Percentiles rank a stretch among this genome's conserved stretches.
These are phyloP conservation scores for Glycyrrhiza uralensis DNA, from an alignment of 306 rosid species.

Conservation along the genomic window DNA sequence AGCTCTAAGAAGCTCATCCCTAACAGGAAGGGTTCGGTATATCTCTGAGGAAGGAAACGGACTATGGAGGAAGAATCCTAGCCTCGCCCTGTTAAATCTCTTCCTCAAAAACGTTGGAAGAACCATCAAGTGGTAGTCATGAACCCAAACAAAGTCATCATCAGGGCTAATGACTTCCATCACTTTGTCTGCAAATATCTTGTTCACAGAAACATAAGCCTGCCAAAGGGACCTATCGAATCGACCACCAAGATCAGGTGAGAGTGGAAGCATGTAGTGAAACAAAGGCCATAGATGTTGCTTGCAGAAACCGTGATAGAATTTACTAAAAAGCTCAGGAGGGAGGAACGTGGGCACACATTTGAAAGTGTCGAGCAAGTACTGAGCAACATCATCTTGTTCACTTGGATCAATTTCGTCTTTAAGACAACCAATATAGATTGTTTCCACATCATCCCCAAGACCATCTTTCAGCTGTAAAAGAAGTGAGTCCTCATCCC, in stretches of 20 bases:
- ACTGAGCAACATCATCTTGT: conserved; percentile 86
- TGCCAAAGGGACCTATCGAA: conserved; percentile 85
- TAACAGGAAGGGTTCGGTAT: conserved; percentile 84
- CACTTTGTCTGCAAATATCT: conserved; percentile 89
- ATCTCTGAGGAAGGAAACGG: conserved; percentile 46
- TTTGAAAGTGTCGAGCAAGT: conserved; percentile 67
- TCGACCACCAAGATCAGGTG: conserved; percentile 84
- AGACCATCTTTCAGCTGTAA: conserved; percentile 89
- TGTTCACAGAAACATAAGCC: conserved; percentile 87
- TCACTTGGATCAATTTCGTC: conserved; percentile 63
- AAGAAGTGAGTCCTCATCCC: conserved; percentile 93
- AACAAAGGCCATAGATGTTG: conserved; percentile 87
- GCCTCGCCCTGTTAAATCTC: conserved; percentile 42
- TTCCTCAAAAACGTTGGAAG: conserved; percentile 84
- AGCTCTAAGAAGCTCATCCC: conserved; percentile 86
- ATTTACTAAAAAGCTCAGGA: conserved; percentile 71
- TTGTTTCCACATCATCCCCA: conserved; percentile 78
- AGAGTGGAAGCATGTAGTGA: conserved; percentile 90
- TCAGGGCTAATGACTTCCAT: conserved; percentile 78
- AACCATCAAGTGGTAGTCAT: conserved; percentile 92
- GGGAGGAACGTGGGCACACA: conserved; percentile 84
- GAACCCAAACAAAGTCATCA: conserved; percentile 70
- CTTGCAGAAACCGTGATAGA: conserved; percentile 91
- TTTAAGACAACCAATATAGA: conserved; percentile 78
- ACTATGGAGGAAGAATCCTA: conserved; percentile 44